Evolutionary conservation across 768 basidiomycete species (phyloP).

Genomic region (Suillus spraguei): DNA sequence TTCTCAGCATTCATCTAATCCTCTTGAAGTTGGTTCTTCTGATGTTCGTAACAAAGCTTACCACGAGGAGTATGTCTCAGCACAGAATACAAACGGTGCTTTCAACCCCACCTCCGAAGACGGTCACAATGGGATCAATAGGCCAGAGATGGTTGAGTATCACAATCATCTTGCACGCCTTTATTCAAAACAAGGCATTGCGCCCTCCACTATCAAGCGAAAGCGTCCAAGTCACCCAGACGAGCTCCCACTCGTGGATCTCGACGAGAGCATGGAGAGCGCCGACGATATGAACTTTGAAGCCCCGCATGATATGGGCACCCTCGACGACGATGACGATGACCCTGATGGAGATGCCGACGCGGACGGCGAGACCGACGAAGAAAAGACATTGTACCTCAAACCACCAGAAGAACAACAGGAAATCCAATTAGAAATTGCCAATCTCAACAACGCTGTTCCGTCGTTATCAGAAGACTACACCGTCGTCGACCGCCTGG

Average conservation of each 20-base stretch:
- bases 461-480: slow-evolving; percentile 71
- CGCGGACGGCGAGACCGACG: slow-evolving; percentile 50
- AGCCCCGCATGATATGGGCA: slow-evolving; percentile 37
- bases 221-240: slow-evolving; percentile 22
- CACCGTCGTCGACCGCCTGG: slow-evolving; percentile 83
- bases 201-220: slow-evolving; percentile 24
- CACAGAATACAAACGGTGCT: slow-evolving; percentile 33
- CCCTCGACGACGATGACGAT: slow-evolving; percentile 34
- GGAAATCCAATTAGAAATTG: slow-evolving; percentile 79
- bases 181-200: slow-evolving; percentile 30
- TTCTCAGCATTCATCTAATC: slow-evolving; percentile 76
- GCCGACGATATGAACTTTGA: slow-evolving; percentile 37
- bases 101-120: slow-evolving; percentile 53
- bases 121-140: slow-evolving; percentile 41
- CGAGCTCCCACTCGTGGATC: slow-evolving; percentile 39
- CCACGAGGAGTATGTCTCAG: slow-evolving; percentile 39
- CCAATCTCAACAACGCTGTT: slow-evolving; percentile 64
- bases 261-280: slow-evolving; percentile 53
- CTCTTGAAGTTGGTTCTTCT: slow-evolving; percentile 67
- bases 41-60: slow-evolving; percentile 54
- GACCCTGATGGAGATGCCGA: slow-evolving; percentile 38
- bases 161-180: slow-evolving; percentile 52
- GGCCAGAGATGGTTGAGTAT: slow-evolving; percentile 47
- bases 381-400: slow-evolving; percentile 58
- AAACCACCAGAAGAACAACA: slow-evolving; percentile 68